Percentiles rank a stretch among this genome's conserved stretches.
Evolutionary conservation across 2,329 filamentous ascomycete species (phyloP).

Genomic region (Ophiobolus disseminans): DNA sequence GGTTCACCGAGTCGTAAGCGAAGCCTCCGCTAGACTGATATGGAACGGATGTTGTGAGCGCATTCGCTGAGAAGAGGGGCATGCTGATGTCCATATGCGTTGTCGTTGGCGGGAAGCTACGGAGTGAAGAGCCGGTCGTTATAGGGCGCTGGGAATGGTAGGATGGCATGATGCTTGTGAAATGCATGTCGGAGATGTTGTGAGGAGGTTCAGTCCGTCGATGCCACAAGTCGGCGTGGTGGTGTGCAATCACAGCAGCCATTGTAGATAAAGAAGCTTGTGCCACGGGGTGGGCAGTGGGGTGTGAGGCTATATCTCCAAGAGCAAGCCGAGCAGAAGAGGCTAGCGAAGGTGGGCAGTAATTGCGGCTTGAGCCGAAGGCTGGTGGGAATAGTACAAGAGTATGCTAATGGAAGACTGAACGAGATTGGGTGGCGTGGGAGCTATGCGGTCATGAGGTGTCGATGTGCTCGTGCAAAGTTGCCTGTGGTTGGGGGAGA

Average conservation of each 20-base stretch:
- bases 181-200: constrained; percentile 41
- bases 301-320: constrained; percentile 27
- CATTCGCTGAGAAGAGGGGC: constrained; percentile 42
- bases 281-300: constrained; percentile 27
- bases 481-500: constrained; percentile 35
- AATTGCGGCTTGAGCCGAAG: constrained; percentile 34
- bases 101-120: constrained; percentile 39
- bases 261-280: constrained; percentile 37
- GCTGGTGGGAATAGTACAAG: constrained; percentile 27
- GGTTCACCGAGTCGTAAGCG: constrained; percentile 45
- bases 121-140: constrained; percentile 32
- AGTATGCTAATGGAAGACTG: constrained; percentile 18
- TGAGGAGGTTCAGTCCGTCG: constrained; percentile 38
- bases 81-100: constrained; percentile 45
- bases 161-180: constrained; percentile 36
- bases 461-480: constrained; percentile 36
- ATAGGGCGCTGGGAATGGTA: constrained; percentile 40
- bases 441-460: constrained; percentile 38
- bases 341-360: constrained; percentile 24
- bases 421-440: constrained; percentile 36
- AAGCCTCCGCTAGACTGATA: constrained; percentile 46
- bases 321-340: constrained; percentile 19
- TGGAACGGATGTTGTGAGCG: constrained; percentile 39
- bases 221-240: constrained; percentile 46
- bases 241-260: constrained; percentile 48